Evolutionary conservation across 108 stramenopile species (phyloP), one percentile per base, ranked within the genome.

Genomic region (Cyclostephanos tholiformis): DNA sequence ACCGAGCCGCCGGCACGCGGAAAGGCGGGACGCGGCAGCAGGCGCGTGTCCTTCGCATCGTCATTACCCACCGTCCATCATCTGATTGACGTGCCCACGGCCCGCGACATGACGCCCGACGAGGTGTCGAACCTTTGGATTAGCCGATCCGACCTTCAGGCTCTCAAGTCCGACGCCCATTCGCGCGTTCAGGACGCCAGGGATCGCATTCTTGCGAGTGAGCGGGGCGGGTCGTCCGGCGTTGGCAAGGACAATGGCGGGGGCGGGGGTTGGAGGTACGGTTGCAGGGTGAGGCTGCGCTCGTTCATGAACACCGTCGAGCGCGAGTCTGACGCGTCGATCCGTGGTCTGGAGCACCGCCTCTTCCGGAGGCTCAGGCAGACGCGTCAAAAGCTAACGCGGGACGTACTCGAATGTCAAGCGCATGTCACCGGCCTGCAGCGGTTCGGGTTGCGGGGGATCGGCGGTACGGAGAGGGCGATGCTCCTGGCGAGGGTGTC

Each of bases 391-490:
- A 19, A 26, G 51, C 20, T 71, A 26, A 65, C 71, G 57, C 46
- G 49, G 8, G 77, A 78, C 29, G 77, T 71, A 13, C 51, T 78
- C 35, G 77, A 78, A 19, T 78, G 77, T 46, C 77, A 78, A 23
- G 64, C 35, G 38, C 59, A 78, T 30, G 65, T 69, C 12, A 13
- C 32, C 4, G 70, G 77, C 3, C 63, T 78, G 23, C 64, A 46
- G 11, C 53, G 57, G 19, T 78, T 78, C 58, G 69, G 69, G 11
- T 30, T 52, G 22, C 58, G n/a, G 4, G 57, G 69, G 0, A 61
- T 65, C 23, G 56, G 17, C 22, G 56, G 52, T 0, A 64, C 67
- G 0, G 36, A 64, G 51, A 50, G 26, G 26, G 19, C 30, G 41
- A 60, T 16, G 13, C 56, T 78, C 50, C 48, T 78, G 32, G 77